phyloP scores from a whole-genome alignment of 176 grass and related monocot genomes.

The Hordeum vulgare region DNA sequence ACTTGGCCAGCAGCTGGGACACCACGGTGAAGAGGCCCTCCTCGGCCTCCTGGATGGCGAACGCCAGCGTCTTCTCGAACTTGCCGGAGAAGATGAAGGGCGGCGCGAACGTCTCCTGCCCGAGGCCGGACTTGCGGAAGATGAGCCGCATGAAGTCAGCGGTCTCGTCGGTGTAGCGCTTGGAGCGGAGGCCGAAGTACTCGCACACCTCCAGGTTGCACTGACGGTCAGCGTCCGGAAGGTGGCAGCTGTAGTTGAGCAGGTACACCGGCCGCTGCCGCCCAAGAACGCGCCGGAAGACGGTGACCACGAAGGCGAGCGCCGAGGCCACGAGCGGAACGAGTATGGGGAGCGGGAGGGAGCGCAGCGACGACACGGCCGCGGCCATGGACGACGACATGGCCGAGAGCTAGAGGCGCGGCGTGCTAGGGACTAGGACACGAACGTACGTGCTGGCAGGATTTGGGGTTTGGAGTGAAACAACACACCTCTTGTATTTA shows the following conservation, averaged over 20 bases:
- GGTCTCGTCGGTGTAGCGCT: constrained; percentile 32
- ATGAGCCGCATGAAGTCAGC: constrained; percentile 67
- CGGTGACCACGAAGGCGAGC: constrained; percentile 1
- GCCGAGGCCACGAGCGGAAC: constrained; percentile 10
- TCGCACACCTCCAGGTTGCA: constrained; percentile 63
- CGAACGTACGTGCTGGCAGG: neutral
- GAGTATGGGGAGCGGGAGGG: constrained; percentile 17
- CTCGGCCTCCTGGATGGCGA: constrained; percentile 56
- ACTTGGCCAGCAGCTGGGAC: constrained; percentile 50
- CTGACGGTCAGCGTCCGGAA: constrained; percentile 44
- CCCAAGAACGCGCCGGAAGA: constrained; percentile 16
- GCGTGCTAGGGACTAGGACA: neutral
- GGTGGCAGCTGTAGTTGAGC: constrained; percentile 73
- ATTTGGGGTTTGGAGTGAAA: neutral
- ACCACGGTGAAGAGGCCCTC: constrained; percentile 65
- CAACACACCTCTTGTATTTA: neutral
- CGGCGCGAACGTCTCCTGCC: constrained; percentile 73
- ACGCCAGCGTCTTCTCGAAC: constrained; percentile 35
- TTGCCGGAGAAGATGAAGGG: constrained; percentile 48
- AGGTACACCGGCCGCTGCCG: constrained; percentile 50
- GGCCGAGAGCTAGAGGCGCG: neutral
- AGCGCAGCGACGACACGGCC: neutral
- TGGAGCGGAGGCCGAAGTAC: constrained; percentile 54
- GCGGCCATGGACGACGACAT: neutral
- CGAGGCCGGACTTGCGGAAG: constrained; percentile 77